A percentile compares a stretch with the other conserved stretches of the same genome.
phyloP scores from a whole-genome alignment of 1,139 yeast species.

The Suhomyces panamericanus region DNA sequence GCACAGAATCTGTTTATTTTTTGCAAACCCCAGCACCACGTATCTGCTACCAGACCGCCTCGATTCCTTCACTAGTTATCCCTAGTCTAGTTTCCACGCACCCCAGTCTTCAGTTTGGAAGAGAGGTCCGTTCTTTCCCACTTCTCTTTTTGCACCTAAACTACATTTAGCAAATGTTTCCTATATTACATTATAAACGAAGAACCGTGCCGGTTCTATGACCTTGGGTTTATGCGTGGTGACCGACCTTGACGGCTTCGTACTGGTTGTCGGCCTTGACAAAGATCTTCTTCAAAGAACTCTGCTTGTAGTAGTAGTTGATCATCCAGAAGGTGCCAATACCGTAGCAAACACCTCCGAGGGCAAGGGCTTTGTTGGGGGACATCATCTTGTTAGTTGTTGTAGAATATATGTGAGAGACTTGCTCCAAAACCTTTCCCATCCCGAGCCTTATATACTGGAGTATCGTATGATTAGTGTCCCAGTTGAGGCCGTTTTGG shows the following conservation, averaged over 20 bases:
- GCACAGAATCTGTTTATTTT: too few species aligned
- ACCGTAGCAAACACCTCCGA: slow-evolving; percentile 40
- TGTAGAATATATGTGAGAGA: not conserved
- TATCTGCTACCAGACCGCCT: too few species aligned
- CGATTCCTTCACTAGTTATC: too few species aligned
- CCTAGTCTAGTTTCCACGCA: too few species aligned
- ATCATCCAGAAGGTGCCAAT: slow-evolving; percentile 39
- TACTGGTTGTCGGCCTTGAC: slow-evolving; percentile 33
- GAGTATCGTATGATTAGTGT: too few species aligned
- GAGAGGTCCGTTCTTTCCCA: not conserved
- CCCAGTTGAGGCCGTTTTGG: too few species aligned
- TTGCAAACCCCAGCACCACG: too few species aligned
- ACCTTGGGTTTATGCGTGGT: slow-evolving; percentile 14
- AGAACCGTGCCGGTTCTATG: slow-evolving; percentile 2
- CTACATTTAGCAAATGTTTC: not conserved
- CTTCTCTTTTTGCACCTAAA: not conserved
- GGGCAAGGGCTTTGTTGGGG: slow-evolving; percentile 30
- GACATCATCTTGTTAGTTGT: slow-evolving; percentile 6
- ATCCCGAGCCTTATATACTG: too few species aligned
- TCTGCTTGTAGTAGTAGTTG: slow-evolving; percentile 33
- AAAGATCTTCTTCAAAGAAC: slow-evolving; percentile 33
- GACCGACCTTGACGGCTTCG: slow-evolving; percentile 29
- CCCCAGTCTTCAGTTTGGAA: too few species aligned
- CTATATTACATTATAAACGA: slow-evolving; percentile 5
- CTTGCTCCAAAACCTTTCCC: not conserved